A percentile compares a stretch with the other conserved stretches of the same genome.
Conservation (phyloP, 768 basidiomycete species). For the Fomitopsis serialis region DNA sequence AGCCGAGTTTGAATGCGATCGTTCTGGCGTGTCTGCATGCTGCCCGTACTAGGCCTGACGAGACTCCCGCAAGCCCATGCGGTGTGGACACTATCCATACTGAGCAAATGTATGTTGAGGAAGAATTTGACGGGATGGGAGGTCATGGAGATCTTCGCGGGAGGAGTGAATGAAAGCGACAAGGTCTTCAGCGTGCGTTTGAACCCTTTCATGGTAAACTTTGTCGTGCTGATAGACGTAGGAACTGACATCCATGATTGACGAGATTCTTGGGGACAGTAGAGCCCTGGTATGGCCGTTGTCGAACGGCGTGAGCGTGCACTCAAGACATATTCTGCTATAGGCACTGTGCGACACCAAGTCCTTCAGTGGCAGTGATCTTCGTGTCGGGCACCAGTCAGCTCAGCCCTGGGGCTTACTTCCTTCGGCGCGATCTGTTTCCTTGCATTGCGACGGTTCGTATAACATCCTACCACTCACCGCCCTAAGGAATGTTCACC, state of each 20-base stretch:
- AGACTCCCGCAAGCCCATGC: constrained; percentile 39
- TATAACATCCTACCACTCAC: background rate
- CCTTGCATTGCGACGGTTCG: constrained; percentile 46
- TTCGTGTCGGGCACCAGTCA: constrained; percentile 57
- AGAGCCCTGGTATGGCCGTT: constrained; percentile 27
- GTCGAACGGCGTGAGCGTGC: background rate
- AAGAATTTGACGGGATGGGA: constrained; percentile 68
- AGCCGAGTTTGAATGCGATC: constrained; percentile 43
- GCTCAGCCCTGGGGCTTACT: constrained; percentile 68
- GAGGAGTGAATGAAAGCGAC: constrained; percentile 55
- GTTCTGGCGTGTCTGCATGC: constrained; percentile 42
- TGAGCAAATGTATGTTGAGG: constrained; percentile 42
- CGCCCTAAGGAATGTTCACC: background rate
- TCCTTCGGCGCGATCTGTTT: constrained; percentile 58
- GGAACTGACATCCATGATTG: constrained; percentile 46
- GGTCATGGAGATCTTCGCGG: constrained; percentile 64
- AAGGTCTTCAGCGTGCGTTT: constrained; percentile 45
- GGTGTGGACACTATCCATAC: constrained; percentile 43
- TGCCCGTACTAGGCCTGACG: constrained; percentile 29
- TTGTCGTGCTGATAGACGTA: constrained; percentile 16
- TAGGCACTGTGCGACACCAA: constrained; percentile 47
- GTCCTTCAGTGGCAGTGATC: constrained; percentile 50
- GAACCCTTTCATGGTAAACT: background rate
- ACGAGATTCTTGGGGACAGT: constrained; percentile 40
- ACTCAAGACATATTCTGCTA: background rate